These are phyloP conservation scores for Rosa multiflora DNA, from an alignment of 306 rosid species.

Conservation along the genomic window DNA sequence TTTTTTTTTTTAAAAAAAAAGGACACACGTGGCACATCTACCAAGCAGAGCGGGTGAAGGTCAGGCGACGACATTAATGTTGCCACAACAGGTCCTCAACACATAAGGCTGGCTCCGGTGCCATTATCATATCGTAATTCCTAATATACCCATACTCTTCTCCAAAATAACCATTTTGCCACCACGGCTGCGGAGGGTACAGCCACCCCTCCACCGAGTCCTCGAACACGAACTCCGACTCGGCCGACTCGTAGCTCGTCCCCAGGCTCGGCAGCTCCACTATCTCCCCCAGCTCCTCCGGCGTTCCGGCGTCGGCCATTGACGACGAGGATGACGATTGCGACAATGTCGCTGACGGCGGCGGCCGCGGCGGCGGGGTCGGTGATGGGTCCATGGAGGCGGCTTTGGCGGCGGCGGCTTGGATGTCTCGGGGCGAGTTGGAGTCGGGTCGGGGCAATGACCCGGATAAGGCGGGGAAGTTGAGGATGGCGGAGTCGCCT, in stretches of 20 bases:
- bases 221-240: slow-evolving; percentile 32
- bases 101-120: slow-evolving; percentile 24
- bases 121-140: slow-evolving; percentile 26
- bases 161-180: slow-evolving; percentile 22
- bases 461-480: slow-evolving; percentile 76
- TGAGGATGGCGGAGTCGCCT: slow-evolving; percentile 84
- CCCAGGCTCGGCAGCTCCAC: slow-evolving; percentile 59
- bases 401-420: slow-evolving; percentile 84
- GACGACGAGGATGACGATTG: slow-evolving; percentile 22
- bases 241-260: slow-evolving; percentile 44
- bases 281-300: slow-evolving; percentile 80
- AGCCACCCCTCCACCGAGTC: slow-evolving; percentile 43
- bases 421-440: slow-evolving; percentile 76
- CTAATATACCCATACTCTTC: slow-evolving; percentile 32
- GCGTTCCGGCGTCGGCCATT: slow-evolving; percentile 26
- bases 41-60: not conserved
- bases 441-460: slow-evolving; percentile 75
- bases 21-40: not conserved
- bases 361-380: not conserved
- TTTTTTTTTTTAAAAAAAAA: no score
- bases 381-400: slow-evolving; percentile 55
- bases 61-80: slow-evolving; percentile 27
- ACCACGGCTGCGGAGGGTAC: slow-evolving; percentile 28
- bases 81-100: slow-evolving; percentile 39
- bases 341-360: not conserved